Conservation (phyloP, 2,329 filamentous ascomycete species). For the Zymoseptoria ardabiliae region DNA sequence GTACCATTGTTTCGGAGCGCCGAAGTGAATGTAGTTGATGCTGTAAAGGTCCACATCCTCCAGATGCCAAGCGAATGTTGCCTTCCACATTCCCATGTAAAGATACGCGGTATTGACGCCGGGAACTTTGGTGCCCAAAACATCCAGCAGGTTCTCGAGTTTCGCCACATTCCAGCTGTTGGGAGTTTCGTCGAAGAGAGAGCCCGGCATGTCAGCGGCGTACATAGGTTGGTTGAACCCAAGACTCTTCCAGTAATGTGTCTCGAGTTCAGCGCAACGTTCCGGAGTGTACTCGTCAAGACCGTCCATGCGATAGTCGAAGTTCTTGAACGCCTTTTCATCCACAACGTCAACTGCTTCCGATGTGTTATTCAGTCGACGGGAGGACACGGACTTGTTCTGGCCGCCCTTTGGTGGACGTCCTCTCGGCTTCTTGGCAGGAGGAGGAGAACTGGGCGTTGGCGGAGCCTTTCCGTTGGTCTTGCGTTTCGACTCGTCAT, state of each 20-base stretch:
- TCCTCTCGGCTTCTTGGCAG: constrained; percentile 43
- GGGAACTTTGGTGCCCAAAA: constrained; percentile 88
- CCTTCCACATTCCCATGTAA: constrained; percentile 99
- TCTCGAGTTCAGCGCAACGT: constrained; percentile 88
- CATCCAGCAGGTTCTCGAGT: constrained; percentile 85
- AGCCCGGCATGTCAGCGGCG: constrained; percentile 92
- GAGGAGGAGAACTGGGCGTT: constrained; percentile 35
- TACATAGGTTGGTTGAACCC: constrained; percentile 94
- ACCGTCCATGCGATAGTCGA: constrained; percentile 79
- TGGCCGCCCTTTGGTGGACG: constrained; percentile 51
- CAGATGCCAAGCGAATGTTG: constrained; percentile 97
- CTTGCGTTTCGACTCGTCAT: constrained; percentile 21
- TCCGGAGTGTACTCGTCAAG: constrained; percentile 84
- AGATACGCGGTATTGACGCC: constrained; percentile 97
- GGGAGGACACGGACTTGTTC: constrained; percentile 70
- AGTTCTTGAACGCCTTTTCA: constrained; percentile 81
- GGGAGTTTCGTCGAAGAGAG: constrained; percentile 79
- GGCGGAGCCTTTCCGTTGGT: constrained; percentile 19
- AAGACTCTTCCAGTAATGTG: constrained; percentile 93
- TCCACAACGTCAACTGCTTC: constrained; percentile 75
- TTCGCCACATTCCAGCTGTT: constrained; percentile 92
- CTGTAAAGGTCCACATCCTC: constrained; percentile 99
- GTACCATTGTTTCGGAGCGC: constrained; percentile 98
- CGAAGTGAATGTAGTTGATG: constrained; percentile 99
- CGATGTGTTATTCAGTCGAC: constrained; percentile 75